phyloP scores from a whole-genome alignment of 257 asterid species.

The Nicotiana attenuata region DNA sequence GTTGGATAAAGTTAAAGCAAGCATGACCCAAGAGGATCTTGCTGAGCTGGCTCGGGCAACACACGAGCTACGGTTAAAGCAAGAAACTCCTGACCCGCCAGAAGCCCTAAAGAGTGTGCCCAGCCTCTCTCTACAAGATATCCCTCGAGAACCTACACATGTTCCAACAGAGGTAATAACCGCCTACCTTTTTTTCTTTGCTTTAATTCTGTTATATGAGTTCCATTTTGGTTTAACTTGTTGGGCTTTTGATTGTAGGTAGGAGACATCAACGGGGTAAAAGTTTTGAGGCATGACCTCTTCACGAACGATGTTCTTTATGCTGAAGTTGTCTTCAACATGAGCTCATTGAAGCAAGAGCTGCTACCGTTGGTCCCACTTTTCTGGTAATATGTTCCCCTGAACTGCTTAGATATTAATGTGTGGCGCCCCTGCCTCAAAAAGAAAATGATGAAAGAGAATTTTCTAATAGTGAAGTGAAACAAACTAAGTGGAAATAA shows the following conservation, averaged over 20 bases:
- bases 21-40: conserved; percentile 93
- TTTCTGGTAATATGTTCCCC: conserved; percentile 68
- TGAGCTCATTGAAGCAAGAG: conserved; percentile 83
- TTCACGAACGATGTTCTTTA: conserved; percentile 96
- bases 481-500: neutral
- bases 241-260: conserved; percentile 45
- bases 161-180: conserved; percentile 79
- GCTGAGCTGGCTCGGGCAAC: conserved; percentile 97
- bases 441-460: neutral
- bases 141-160: conserved; percentile 72
- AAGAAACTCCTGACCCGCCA: conserved; percentile 98
- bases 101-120: conserved; percentile 94
- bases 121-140: conserved; percentile 78
- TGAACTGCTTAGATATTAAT: neutral
- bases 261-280: conserved; percentile 67
- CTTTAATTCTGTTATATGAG: conserved; percentile 2
- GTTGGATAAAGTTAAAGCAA: conserved; percentile 66
- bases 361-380: conserved; percentile 95
- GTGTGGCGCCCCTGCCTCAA: neutral
- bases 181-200: neutral
- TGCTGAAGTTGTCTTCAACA: conserved; percentile 91
- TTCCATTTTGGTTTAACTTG: conserved; percentile 18
- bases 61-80: conserved; percentile 78
- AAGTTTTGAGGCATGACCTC: conserved; percentile 79
- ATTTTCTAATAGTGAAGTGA: neutral